Conservation (phyloP, 1,139 yeast genomes). For the Insectozyma bohioensis region DNA sequence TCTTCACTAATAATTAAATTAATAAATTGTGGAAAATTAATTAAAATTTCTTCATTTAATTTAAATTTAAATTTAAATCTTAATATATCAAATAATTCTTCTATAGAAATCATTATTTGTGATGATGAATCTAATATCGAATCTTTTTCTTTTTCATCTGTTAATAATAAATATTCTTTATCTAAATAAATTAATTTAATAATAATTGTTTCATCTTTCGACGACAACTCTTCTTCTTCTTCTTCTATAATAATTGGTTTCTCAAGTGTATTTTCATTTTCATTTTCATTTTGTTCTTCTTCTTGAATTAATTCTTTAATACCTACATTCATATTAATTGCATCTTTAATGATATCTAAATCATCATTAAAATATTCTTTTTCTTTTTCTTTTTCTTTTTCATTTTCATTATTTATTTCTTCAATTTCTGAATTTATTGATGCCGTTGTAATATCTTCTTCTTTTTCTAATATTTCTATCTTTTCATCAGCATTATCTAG, state of each 20-base stretch:
- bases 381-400: neutral
- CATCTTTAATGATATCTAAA: neutral
- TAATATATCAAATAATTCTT: conserved; percentile 26
- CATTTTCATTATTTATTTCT: neutral
- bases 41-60: conserved; percentile 29
- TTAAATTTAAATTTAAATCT: conserved; percentile 30
- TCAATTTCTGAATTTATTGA: no score
- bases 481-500: conserved; percentile 1
- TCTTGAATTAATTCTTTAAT: neutral
- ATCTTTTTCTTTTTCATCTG: conserved; percentile 17
- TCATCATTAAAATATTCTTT: neutral
- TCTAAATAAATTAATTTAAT: conserved; percentile 15
- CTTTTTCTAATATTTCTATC: neutral
- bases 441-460: no score
- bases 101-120: conserved; percentile 20
- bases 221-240: conserved; percentile 1
- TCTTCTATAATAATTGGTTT: conserved; percentile 1
- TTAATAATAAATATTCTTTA: conserved; percentile 26
- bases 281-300: neutral
- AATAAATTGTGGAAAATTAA: conserved; percentile 33
- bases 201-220: conserved; percentile 1
- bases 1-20: conserved; percentile 40
- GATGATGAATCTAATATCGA: conserved; percentile 24
- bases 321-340: neutral
- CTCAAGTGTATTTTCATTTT: conserved; percentile 2